Conservation (phyloP, 164 flowering plant species). For the Sextonia rubra region DNA sequence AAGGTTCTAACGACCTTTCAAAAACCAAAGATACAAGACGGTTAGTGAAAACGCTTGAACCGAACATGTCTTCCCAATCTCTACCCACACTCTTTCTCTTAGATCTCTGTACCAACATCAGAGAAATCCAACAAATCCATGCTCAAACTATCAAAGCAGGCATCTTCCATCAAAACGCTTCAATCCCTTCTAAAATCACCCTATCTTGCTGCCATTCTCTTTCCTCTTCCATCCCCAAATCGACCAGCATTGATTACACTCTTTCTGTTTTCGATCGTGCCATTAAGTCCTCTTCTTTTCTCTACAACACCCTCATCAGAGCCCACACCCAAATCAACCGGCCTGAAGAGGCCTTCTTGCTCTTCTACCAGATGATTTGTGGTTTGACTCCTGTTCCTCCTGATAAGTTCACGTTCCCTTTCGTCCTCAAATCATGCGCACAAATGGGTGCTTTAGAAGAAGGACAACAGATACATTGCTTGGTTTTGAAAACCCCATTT, state of each 20-base stretch:
- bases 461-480: constrained; percentile 20
- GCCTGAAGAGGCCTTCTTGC: constrained; percentile 8
- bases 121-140: constrained; percentile 17
- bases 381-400: background rate
- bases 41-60: background rate
- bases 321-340: constrained; percentile 9
- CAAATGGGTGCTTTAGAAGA: constrained; percentile 12
- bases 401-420: constrained; percentile 19
- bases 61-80: constrained; percentile 1
- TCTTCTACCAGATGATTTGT: constrained; percentile 12
- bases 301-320: constrained; percentile 17
- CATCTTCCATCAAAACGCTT: background rate
- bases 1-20: too few species aligned
- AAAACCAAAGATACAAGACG: background rate
- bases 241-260: constrained; percentile 5
- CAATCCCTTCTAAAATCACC: background rate
- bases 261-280: constrained; percentile 6
- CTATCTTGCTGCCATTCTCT: constrained; percentile 8
- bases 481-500: constrained; percentile 14
- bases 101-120: constrained; percentile 2
- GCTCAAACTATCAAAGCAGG: constrained; percentile 15
- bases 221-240: background rate
- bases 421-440: constrained; percentile 18
- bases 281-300: constrained; percentile 9
- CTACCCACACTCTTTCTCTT: constrained; percentile 7